These are phyloP conservation scores for Eucalyptus pumila DNA, from an alignment of 345 rosid species.

Conservation along the genomic window DNA sequence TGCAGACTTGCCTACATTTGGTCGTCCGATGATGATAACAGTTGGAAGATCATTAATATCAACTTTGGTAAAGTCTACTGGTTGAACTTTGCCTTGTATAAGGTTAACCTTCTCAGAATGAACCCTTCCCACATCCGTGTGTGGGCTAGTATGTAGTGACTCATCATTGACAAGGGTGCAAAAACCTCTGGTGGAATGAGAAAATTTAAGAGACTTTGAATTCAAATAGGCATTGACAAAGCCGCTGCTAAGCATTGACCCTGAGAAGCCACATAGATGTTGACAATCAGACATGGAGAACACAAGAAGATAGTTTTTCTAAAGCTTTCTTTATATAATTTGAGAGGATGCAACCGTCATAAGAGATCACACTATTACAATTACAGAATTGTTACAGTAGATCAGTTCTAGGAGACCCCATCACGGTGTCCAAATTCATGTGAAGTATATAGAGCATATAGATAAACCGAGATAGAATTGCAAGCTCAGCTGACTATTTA, in stretches of 20 bases:
- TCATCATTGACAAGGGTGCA: slow-evolving; percentile 12
- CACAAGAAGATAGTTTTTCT: neutral
- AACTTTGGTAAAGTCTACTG: slow-evolving; percentile 62
- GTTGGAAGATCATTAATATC: slow-evolving; percentile 59
- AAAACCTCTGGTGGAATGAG: slow-evolving; percentile 10
- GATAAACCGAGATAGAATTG: neutral
- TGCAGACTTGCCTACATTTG: slow-evolving; percentile 96
- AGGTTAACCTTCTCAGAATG: neutral
- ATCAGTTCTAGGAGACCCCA: neutral
- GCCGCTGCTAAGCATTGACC: neutral
- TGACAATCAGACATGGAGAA: neutral
- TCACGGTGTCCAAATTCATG: neutral
- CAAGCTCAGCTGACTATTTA: neutral
- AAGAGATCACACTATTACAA: neutral
- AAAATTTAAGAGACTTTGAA: neutral
- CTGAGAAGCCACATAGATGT: neutral
- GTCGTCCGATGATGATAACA: slow-evolving; percentile 81
- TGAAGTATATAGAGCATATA: neutral
- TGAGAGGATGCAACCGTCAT: neutral
- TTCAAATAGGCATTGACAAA: neutral
- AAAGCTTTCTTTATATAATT: neutral
- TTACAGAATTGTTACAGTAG: neutral
- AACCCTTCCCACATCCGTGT: neutral
- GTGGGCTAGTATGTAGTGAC: neutral
- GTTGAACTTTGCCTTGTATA: neutral